These are phyloP conservation scores for Irpex lacteus DNA, from an alignment of 1,284 basidiomycete species.

Conservation along the genomic window DNA sequence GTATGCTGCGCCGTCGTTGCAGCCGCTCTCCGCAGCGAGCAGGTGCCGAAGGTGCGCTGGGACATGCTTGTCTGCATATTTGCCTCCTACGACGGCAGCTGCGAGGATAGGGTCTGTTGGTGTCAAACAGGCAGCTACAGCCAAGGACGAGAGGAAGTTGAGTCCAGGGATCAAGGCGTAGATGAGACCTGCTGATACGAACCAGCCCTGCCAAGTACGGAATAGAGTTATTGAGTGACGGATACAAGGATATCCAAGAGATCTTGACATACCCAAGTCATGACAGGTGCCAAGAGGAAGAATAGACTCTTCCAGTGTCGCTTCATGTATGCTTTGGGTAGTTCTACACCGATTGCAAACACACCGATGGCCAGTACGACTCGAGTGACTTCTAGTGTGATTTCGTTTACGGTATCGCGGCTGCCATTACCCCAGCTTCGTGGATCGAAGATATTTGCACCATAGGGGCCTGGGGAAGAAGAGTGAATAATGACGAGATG, in stretches of 20 bases:
- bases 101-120: slow-evolving; percentile 96
- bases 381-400: slow-evolving; percentile 91
- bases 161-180: slow-evolving; percentile 87
- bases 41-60: slow-evolving; percentile 92
- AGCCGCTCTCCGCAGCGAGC: slow-evolving; percentile 89
- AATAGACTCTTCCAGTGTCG: slow-evolving; percentile 89
- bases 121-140: slow-evolving; percentile 91
- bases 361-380: slow-evolving; percentile 96
- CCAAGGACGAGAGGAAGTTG: slow-evolving; percentile 83
- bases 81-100: slow-evolving; percentile 91
- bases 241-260: background rate
- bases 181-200: slow-evolving; percentile 86
- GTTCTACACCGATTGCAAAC: slow-evolving; percentile 95
- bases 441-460: slow-evolving; percentile 85
- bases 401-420: slow-evolving; percentile 57
- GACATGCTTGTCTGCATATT: slow-evolving; percentile 98
- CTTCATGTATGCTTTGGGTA: slow-evolving; percentile 91
- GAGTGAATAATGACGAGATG: slow-evolving; percentile 2
- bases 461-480: slow-evolving; percentile 69
- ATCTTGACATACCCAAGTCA: slow-evolving; percentile 72
- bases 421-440: slow-evolving; percentile 70
- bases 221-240: background rate
- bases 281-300: slow-evolving; percentile 86
- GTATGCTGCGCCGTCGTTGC: slow-evolving; percentile 95
- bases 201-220: slow-evolving; percentile 69